These are phyloP conservation scores for Carallia brachiata DNA, from an alignment of 345 rosid genomes.

Conservation along the genomic window DNA sequence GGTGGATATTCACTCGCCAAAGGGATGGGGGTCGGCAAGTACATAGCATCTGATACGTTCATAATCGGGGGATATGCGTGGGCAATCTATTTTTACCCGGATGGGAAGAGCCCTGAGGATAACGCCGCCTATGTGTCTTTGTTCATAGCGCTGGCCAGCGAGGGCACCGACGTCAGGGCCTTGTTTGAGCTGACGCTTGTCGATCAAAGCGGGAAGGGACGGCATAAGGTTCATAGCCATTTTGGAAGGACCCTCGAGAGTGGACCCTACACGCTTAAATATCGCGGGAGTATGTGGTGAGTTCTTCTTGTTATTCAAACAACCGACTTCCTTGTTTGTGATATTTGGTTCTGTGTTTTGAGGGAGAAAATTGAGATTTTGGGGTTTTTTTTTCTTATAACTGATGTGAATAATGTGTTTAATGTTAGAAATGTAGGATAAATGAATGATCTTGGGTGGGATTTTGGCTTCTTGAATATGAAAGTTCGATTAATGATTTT, in stretches of 20 bases:
- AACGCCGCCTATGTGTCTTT: slow-evolving; percentile 54
- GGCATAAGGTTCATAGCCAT: slow-evolving; percentile 68
- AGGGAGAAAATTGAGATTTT: background rate
- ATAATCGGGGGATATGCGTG: slow-evolving; percentile 56
- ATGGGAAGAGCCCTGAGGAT: slow-evolving; percentile 64
- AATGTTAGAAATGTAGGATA: too few species aligned
- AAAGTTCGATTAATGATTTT: too few species aligned
- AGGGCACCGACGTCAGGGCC: slow-evolving; percentile 63
- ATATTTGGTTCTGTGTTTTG: background rate
- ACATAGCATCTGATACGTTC: slow-evolving; percentile 56
- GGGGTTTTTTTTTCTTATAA: too few species aligned
- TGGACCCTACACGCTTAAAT: slow-evolving; percentile 59
- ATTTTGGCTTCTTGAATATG: too few species aligned
- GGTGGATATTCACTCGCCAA: slow-evolving; percentile 59
- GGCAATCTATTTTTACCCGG: slow-evolving; percentile 69
- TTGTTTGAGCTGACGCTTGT: slow-evolving; percentile 59
- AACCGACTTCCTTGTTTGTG: background rate
- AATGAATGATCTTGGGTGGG: too few species aligned
- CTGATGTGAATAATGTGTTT: too few species aligned
- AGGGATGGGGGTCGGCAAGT: slow-evolving; percentile 60
- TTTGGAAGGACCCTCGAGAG: slow-evolving; percentile 62
- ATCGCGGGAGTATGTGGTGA: slow-evolving; percentile 74
- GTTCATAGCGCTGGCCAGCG: slow-evolving; percentile 63
- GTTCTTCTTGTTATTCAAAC: slow-evolving; percentile 14
- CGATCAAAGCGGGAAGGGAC: slow-evolving; percentile 66